These are phyloP conservation scores for Leptographium procerum DNA, from an alignment of 2,329 filamentous ascomycete genomes.

Conservation along the genomic window DNA sequence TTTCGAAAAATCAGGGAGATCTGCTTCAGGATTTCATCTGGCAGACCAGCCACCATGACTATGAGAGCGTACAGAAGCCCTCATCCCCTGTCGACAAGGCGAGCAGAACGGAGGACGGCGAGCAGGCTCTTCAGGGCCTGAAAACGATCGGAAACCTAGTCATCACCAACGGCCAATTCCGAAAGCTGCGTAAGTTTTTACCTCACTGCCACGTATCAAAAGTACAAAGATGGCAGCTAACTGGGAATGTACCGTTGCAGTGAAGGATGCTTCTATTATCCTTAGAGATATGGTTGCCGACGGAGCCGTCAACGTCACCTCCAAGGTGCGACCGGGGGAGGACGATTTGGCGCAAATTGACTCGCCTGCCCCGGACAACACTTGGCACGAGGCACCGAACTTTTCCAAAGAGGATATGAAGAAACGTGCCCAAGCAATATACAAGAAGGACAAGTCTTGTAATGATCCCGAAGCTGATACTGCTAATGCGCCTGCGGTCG, in stretches of 20 bases:
- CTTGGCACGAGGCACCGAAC: constrained; percentile 82
- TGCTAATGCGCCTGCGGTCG: constrained; percentile 36
- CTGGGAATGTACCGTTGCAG: constrained; percentile 17
- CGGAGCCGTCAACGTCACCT: constrained; percentile 68
- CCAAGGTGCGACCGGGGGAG: constrained; percentile 63
- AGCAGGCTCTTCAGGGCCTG: constrained; percentile 73
- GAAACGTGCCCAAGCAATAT: constrained; percentile 53
- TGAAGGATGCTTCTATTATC: constrained; percentile 70
- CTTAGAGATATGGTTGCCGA: constrained; percentile 87
- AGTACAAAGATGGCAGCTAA: neutral
- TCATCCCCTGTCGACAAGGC: constrained; percentile 63
- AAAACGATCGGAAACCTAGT: constrained; percentile 80
- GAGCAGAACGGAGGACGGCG: constrained; percentile 67
- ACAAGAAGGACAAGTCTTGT: constrained; percentile 37
- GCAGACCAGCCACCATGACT: constrained; percentile 70
- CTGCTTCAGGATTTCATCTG: constrained; percentile 94
- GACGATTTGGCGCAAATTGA: constrained; percentile 71
- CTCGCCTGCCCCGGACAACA: constrained; percentile 75
- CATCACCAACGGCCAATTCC: constrained; percentile 92
- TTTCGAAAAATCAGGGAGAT: constrained; percentile 93
- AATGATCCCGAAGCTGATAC: constrained; percentile 38
- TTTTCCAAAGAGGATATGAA: constrained; percentile 59
- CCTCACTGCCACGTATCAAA: neutral
- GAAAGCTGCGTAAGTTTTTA: constrained; percentile 62
- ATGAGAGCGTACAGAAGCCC: constrained; percentile 49